Conservation (phyloP, 805 yeast species). For the Yarrowia deformans region DNA sequence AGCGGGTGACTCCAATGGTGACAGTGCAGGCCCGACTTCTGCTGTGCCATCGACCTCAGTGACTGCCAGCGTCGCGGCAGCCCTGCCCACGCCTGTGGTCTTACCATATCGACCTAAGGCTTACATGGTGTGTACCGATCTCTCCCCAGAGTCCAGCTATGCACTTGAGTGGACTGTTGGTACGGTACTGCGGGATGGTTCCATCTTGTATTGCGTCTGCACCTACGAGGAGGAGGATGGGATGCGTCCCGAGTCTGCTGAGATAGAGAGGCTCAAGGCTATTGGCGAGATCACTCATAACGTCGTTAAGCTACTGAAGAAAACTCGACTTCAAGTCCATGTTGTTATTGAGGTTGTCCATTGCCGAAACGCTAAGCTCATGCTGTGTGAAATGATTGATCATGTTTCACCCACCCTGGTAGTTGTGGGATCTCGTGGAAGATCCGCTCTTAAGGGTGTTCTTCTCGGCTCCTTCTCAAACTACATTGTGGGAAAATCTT, state of each 20-base stretch:
- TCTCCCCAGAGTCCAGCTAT: slow-evolving; percentile 80
- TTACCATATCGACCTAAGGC: slow-evolving; percentile 54
- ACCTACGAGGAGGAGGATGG: slow-evolving; percentile 51
- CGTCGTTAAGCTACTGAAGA: slow-evolving; percentile 57
- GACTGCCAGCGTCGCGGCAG: slow-evolving; percentile 14
- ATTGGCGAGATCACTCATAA: slow-evolving; percentile 56
- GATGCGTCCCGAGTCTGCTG: slow-evolving; percentile 43
- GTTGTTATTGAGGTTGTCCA: slow-evolving; percentile 76
- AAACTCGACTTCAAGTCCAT: slow-evolving; percentile 75
- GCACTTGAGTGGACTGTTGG: slow-evolving; percentile 92
- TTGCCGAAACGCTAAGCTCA: slow-evolving; percentile 76
- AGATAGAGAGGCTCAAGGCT: slow-evolving; percentile 54
- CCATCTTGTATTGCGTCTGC: slow-evolving; percentile 73
- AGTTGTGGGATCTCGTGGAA: slow-evolving; percentile 78
- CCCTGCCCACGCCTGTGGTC: slow-evolving; percentile 23
- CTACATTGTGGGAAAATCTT: slow-evolving; percentile 71
- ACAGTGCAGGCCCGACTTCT: background rate
- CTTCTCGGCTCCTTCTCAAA: slow-evolving; percentile 75
- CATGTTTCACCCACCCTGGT: slow-evolving; percentile 76
- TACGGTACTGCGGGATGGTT: slow-evolving; percentile 80
- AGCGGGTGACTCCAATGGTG: background rate
- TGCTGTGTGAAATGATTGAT: slow-evolving; percentile 72
- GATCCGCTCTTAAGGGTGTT: slow-evolving; percentile 74
- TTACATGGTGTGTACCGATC: slow-evolving; percentile 79
- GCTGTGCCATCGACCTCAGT: slow-evolving; percentile 17